Base-by-base conservation (phyloP, 305 asterid species). In the Ilex paraguariensis region DNA sequence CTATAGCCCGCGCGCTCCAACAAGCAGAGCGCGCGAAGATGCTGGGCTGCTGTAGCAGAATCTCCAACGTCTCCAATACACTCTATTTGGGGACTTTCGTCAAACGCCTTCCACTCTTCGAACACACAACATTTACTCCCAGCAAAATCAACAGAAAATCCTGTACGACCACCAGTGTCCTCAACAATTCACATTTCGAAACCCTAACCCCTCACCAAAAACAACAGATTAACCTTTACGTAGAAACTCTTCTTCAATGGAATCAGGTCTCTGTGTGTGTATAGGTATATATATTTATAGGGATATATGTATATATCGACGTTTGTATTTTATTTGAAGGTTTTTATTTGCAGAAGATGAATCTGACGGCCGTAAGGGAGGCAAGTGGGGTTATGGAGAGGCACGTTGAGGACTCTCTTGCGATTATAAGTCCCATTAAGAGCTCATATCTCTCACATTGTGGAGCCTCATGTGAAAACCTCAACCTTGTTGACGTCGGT, bases 391-490 rank as follows among this genome's bases (percentile, higher is more conserved):
- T 82, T 33, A 90, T 93, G 98, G 90, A 84, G 66, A 84, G 97
- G 72, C 98, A 90, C 61, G 79, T 93, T 17, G 94, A 86, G 80
- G 98, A 93, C 70, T 93, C 98, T 3, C 63, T 93, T 54, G 89
- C 96, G 57, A 80, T 93, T 52, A 52, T 90, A 28, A 78, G 75
- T 48, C 98, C 97, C 4, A 73, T 90, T 66, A 74, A 78, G 12
- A 61, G 63, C 64, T 77, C 83, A 0, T 92, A 89, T 66, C 48
- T 79, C 56, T 72, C 78, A 28, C 75, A 68, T 46, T 84, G 95
- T 70, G 92, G 84, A 62, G 54, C 33, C 68, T 82, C 92, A 28
- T 80, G 76, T n/a, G 89, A 93, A 31, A 71, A 76, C 70, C 69
- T 93, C 79, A 77, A 77, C 42, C 80, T 90, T 60, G 80, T 93